phyloP scores from a whole-genome alignment of 2,329 filamentous ascomycete species.

The Rutstroemia sydowiana region DNA sequence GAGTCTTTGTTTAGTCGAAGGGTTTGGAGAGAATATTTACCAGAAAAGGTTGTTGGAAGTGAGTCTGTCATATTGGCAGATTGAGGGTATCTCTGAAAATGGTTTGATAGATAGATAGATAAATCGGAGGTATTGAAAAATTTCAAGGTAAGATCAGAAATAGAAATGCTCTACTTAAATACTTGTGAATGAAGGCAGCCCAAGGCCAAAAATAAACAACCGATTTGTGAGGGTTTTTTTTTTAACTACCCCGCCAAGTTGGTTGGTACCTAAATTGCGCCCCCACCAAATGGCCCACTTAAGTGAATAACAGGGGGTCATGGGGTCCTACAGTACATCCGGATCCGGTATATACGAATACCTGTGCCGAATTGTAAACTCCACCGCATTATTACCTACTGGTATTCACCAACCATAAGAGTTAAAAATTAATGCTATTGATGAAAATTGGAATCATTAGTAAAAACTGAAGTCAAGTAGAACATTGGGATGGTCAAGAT shows the following conservation, averaged over 20 bases:
- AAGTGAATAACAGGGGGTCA: background rate
- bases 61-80: constrained; percentile 2
- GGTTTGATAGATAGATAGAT: too few relatives aligned
- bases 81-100: background rate
- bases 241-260: background rate
- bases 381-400: too few relatives aligned
- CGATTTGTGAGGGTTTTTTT: background rate
- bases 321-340: too few relatives aligned
- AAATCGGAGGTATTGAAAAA: too few relatives aligned
- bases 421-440: too few relatives aligned
- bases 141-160: too few relatives aligned
- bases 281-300: background rate
- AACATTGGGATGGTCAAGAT: too few relatives aligned
- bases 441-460: too few relatives aligned
- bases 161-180: background rate
- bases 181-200: background rate
- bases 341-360: too few relatives aligned
- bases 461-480: too few relatives aligned
- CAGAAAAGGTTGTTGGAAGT: constrained; percentile 7
- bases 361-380: too few relatives aligned
- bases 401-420: too few relatives aligned
- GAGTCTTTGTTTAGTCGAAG: background rate
- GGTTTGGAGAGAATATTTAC: background rate
- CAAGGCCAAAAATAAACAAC: background rate
- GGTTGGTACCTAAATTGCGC: background rate